phyloP scores from a whole-genome alignment of 352 stramenopile species.

The Phytopythium montanum region DNA sequence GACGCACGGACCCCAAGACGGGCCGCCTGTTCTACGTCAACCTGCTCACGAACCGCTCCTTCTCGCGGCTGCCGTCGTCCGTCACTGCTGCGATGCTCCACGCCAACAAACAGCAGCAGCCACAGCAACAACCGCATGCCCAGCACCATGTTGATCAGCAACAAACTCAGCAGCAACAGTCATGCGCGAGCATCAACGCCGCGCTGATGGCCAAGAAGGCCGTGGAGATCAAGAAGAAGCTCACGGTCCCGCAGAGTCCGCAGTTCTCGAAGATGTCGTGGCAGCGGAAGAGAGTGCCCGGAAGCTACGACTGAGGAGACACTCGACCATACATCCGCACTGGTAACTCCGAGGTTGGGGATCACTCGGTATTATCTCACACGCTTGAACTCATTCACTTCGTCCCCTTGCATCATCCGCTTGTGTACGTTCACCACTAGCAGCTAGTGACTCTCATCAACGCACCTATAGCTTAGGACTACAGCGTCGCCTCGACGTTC shows the following conservation, averaged over 20 bases:
- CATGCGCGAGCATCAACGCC: not conserved
- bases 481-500: conserved; percentile 44
- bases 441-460: not conserved
- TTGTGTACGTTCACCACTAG: not conserved
- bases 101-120: conserved; percentile 21
- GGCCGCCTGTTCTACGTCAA: conserved; percentile 82
- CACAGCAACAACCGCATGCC: conserved; percentile 9
- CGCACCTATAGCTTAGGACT: too few species aligned
- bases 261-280: conserved; percentile 85
- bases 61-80: conserved; percentile 69
- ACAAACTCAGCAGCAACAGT: conserved; percentile 1
- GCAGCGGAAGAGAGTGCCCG: conserved; percentile 53
- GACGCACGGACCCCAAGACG: conserved; percentile 74
- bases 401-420: not conserved
- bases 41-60: conserved; percentile 79
- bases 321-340: not conserved
- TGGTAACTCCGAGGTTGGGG: not conserved
- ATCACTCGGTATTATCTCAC: not conserved
- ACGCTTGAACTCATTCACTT: not conserved
- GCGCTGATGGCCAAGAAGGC: conserved; percentile 7
- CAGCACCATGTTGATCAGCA: conserved; percentile 8
- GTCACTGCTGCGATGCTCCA: conserved; percentile 70
- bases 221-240: conserved; percentile 32
- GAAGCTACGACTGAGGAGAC: conserved; percentile 28
- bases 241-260: conserved; percentile 62